Evolutionary conservation across 495 filamentous ascomycete genomes (phyloP).

Genomic region (Immersiella caudata): DNA sequence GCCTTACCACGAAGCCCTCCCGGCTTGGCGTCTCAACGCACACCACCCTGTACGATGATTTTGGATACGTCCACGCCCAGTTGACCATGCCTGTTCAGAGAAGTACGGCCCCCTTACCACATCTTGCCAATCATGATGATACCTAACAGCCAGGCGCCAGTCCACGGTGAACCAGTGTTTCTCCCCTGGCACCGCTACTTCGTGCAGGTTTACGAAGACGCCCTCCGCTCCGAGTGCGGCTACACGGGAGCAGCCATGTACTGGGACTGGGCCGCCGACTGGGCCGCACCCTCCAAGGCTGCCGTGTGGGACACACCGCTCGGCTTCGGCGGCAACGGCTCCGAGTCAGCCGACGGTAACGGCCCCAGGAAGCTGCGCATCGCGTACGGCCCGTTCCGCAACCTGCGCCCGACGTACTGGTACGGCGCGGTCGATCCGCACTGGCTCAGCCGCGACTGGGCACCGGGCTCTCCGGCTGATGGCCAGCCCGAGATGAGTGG

Average conservation of each 20-base stretch:
- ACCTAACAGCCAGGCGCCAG: no score
- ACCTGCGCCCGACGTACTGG: conserved; percentile 6
- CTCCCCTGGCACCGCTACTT: conserved; percentile 17
- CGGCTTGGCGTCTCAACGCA: neutral
- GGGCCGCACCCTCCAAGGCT: conserved; percentile 6
- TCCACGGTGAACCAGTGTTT: conserved; percentile 3
- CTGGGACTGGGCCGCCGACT: conserved; percentile 17
- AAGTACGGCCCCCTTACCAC: neutral
- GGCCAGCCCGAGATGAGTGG: neutral
- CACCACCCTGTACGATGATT: conserved; percentile 10
- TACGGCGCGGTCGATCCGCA: neutral
- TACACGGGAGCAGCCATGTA: conserved; percentile 15
- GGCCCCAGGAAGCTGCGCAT: neutral
- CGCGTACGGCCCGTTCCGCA: conserved; percentile 3
- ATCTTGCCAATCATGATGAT: neutral
- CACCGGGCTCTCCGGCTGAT: neutral
- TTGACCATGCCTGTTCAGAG: neutral
- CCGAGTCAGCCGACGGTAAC: neutral
- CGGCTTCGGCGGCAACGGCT: conserved; percentile 15
- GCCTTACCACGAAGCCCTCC: conserved; percentile 14
- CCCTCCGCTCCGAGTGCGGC: conserved; percentile 1
- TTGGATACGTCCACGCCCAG: neutral
- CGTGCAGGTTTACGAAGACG: conserved; percentile 5
- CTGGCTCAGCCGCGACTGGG: conserved; percentile 7
- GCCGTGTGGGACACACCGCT: neutral